phyloP scores from a whole-genome alignment of 176 grass and related monocot genomes.

The Ampelocalamus luodianensis region DNA sequence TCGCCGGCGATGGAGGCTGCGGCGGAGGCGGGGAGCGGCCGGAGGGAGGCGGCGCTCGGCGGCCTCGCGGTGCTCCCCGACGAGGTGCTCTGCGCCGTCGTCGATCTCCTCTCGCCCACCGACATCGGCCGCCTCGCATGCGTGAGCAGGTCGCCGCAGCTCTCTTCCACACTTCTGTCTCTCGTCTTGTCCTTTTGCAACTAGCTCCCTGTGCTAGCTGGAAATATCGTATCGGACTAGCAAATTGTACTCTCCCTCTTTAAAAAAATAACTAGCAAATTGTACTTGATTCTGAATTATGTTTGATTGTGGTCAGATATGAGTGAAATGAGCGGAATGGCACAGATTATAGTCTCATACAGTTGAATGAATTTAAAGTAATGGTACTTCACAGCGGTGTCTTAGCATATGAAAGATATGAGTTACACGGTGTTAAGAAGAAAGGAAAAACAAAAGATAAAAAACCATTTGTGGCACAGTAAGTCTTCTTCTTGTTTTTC shows the following conservation, averaged over 20 bases:
- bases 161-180: neutral
- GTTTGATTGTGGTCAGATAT: neutral
- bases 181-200: neutral
- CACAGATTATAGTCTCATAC: neutral
- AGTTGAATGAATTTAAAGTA: neutral
- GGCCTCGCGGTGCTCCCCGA: constrained; percentile 73
- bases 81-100: constrained; percentile 76
- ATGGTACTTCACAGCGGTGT: neutral
- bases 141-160: constrained; percentile 68
- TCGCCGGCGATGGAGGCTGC: constrained; percentile 46
- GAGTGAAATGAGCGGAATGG: neutral
- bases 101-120: constrained; percentile 78
- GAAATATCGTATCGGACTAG: neutral
- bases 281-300: neutral
- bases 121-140: constrained; percentile 87
- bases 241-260: too few relatives aligned
- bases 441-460: neutral
- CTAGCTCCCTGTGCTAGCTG: neutral
- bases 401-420: neutral
- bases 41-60: constrained; percentile 76
- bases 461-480: neutral
- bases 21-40: constrained; percentile 45
- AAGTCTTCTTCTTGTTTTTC: neutral
- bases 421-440: neutral
- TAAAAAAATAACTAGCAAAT: neutral